Base-by-base conservation (phyloP, 78 protist species). In the Goniomonas avonlea region DNA sequence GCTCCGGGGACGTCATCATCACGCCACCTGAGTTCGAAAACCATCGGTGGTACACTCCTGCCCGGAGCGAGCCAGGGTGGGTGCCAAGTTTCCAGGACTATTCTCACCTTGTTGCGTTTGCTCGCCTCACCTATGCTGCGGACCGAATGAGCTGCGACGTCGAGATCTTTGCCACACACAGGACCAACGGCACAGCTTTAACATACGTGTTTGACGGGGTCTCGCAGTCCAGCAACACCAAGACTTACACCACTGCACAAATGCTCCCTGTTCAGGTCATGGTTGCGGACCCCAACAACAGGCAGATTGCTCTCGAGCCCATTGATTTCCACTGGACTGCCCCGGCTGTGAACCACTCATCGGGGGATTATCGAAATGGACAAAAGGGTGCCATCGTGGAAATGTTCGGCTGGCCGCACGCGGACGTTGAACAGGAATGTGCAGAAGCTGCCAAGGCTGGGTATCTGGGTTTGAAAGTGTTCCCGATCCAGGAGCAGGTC, bases 371-470 rank as follows among this genome's bases (percentile, higher is more conserved):
- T 66, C 63, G 84, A 5, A 32, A 39, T 11, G 90, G 90, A 21
- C 87, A 87, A 53, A 87, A 87, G 48, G 90, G 90, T 8, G 86
- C 85, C 32, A 53, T 87, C 27, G 86, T 87, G 34, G 90, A 87
- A 53, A 1, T 87, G 37, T 87, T 87, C 53, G 86, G 86, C 5
- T 89, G 92, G 92, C 90, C 90, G 23, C 79, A 89, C 48, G 5
- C 0, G 21, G 90, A 88, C 8, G 31, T 88, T 1, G 89, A 8
- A 5, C 15, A 61, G n/a, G 92, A 88, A 40, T 88, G 92, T 37
- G 86, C 38, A 27, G 15, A 8, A 56, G 9, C 85, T 0, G 92
- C 85, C 31, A 34, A 55, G 32, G 68, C 68, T 15, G 92, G 92
- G 15, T 88, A 82, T 21, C 47, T 79, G 21, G 81, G 84, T 13